Base-by-base conservation (phyloP, 1,139 yeast genomes). In the Debaryomyces singareniensis region DNA sequence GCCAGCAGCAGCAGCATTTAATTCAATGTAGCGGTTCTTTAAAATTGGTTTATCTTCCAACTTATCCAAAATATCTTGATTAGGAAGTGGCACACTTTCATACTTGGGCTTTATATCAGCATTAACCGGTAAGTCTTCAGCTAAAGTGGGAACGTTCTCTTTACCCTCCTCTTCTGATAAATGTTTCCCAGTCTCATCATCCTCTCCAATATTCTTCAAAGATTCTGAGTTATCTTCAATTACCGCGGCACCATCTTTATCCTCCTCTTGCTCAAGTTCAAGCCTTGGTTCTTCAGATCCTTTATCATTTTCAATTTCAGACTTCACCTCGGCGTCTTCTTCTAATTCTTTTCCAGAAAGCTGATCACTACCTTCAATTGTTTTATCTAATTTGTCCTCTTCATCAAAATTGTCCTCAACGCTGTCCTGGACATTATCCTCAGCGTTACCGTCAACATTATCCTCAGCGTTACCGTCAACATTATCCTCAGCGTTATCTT, bases 11-110 rank as follows among this genome's bases (percentile, higher is more conserved):
- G 71, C 56, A 5, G 63, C 51, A 40, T 68, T 71, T 42, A 73
- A 62, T 34, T 65, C 75, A 37, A 65, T 54, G 53, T 72, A 74
- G 34, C 68, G 63, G 36, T 49, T 50, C 39, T 70, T 57, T 48
- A 74, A 51, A 24, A 59, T 57, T 18, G 80, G 80, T 36, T 69
- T 69, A 34, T 65, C 68, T 31, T 62, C 56, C 29, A 72, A 55
- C 31, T 55, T 42, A 21, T 70, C 75, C 35, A 65, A 50, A 27
- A 49, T 52, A 33, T 63, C 69, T 32, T 58, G 62, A 43, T 60
- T 57, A 6, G 67, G 65, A 24, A 45, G 38, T 25, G 51, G 47
- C 20, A 53, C 51, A 1, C 70, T 67, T 32, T 51, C 58, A 33
- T 44, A 57, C 44, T 61, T 61, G 29, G 56, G 39, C 10, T 18